These are phyloP conservation scores for Pichia sp. DNA, from an alignment of 1,139 yeast species.

Conservation along the genomic window DNA sequence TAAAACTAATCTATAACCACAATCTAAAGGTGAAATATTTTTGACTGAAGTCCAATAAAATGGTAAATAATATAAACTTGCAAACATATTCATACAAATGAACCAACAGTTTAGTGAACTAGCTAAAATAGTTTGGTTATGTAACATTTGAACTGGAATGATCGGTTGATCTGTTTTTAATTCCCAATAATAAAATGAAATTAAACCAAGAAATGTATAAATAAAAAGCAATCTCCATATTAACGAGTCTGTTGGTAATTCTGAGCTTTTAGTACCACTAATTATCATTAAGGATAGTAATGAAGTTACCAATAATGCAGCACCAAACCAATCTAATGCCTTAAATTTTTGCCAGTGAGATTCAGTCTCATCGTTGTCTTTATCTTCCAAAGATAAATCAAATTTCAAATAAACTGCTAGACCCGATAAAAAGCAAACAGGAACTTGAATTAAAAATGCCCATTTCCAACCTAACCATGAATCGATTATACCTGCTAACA, in stretches of 20 bases:
- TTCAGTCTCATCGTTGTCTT: conserved; percentile 24
- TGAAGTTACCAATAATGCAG: conserved; percentile 38
- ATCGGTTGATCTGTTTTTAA: conserved; percentile 26
- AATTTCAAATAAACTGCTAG: conserved; percentile 35
- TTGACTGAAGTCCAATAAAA: conserved; percentile 29
- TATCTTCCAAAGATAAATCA: conserved; percentile 34
- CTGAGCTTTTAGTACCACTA: conserved; percentile 44
- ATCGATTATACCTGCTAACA: conserved; percentile 44
- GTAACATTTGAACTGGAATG: conserved; percentile 28
- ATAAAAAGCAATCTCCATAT: conserved; percentile 28
- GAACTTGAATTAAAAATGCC: conserved; percentile 47
- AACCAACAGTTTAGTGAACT: conserved; percentile 34
- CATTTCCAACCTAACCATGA: conserved; percentile 46
- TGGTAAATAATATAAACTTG: conserved; percentile 29
- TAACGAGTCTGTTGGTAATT: conserved; percentile 37
- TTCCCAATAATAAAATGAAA: conserved; percentile 22
- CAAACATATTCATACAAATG: conserved; percentile 29
- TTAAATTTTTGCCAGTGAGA: conserved; percentile 38
- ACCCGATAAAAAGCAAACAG: conserved; percentile 38
- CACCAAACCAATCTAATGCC: conserved; percentile 57
- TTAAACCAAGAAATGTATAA: conserved; percentile 18
- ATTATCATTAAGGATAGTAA: conserved; percentile 40
- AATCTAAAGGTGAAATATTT: conserved; percentile 26
- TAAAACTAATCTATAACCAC: conserved; percentile 33
- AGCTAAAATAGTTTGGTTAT: conserved; percentile 27